Conservation (phyloP, 148 eudicot species). For the Pharnaceum exiguum region DNA sequence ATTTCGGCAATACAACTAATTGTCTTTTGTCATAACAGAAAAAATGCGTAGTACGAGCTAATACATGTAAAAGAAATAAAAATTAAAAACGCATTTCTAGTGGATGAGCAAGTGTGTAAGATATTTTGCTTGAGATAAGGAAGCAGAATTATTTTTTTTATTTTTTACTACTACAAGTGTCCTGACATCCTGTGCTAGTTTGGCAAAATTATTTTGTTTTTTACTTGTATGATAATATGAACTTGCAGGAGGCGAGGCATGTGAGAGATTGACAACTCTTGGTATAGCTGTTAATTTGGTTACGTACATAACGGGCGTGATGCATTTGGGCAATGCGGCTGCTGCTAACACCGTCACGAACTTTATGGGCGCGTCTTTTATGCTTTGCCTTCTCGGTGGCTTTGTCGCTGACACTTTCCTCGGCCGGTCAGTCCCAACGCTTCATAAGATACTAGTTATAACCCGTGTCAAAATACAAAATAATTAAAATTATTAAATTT, state of each 20-base stretch:
- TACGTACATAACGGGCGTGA: conserved; percentile 75
- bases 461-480: no score
- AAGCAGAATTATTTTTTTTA: no score
- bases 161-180: background rate
- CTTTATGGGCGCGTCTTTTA: conserved; percentile 88
- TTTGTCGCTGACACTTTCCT: conserved; percentile 87
- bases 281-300: conserved; percentile 91
- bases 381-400: conserved; percentile 87
- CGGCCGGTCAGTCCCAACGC: conserved; percentile 61
- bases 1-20: no score
- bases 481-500: no score
- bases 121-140: no score
- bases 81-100: no score
- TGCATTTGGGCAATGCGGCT: conserved; percentile 85
- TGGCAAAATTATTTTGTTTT: background rate
- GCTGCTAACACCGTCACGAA: conserved; percentile 88
- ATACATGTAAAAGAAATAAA: no score
- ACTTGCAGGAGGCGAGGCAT: conserved; percentile 57
- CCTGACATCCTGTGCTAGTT: background rate
- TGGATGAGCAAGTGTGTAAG: no score
- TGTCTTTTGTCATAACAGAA: no score
- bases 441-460: no score
- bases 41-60: no score
- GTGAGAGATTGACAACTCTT: conserved; percentile 78
- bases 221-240: background rate